These are phyloP conservation scores for Blastocystis hominis DNA, from an alignment of 352 stramenopile genomes.

Conservation along the genomic window DNA sequence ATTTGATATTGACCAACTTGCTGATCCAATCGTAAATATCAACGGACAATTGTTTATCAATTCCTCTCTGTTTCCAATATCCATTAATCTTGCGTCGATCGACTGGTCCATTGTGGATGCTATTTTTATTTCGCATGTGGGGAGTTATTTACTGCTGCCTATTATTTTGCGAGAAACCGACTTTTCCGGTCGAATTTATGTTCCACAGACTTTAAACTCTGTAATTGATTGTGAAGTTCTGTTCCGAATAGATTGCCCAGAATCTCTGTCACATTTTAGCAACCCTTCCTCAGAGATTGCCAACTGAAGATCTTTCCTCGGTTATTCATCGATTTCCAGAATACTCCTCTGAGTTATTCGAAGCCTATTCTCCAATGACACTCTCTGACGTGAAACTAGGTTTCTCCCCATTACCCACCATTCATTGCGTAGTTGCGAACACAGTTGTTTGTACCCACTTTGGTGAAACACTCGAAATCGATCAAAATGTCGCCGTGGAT, in stretches of 20 bases:
- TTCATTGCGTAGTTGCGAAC: no score
- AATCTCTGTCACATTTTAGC: not conserved
- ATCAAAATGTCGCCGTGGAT: no score
- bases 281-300: not conserved
- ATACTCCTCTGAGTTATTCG: not conserved
- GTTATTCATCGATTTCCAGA: not conserved
- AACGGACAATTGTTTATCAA: not conserved
- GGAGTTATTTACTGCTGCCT: not conserved
- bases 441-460: no score
- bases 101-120: not conserved
- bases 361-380: not conserved
- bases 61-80: not conserved
- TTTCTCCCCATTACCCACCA: no score
- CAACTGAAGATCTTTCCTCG: not conserved
- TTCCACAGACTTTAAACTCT: not conserved
- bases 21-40: not conserved
- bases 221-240: not conserved
- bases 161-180: not conserved
- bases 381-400: not conserved
- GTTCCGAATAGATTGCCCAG: not conserved
- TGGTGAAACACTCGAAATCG: no score
- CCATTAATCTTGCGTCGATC: not conserved
- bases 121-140: not conserved
- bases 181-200: not conserved
- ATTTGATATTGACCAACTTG: not conserved